Percentiles rank a stretch among this genome's conserved stretches.
Conservation (phyloP, 441 rosid species). For the Pelargonium australe region DNA sequence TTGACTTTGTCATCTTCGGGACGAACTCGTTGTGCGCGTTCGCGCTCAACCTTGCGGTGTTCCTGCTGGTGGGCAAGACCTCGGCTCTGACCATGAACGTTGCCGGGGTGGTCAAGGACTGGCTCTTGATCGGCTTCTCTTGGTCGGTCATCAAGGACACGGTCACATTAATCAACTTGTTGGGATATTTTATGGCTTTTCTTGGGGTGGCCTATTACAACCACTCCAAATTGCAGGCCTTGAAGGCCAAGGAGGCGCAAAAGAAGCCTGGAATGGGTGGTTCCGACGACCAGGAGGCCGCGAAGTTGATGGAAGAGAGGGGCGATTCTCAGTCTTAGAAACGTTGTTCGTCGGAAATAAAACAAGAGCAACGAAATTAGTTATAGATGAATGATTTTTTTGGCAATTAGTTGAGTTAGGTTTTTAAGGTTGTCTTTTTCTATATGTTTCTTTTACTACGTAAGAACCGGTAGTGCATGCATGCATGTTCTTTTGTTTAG, state of each 20-base stretch:
- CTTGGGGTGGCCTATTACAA: slow-evolving; percentile 25
- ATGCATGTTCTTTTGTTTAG: too few species aligned
- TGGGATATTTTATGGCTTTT: slow-evolving; percentile 24
- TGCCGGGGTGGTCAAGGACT: slow-evolving; percentile 95
- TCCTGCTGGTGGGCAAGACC: slow-evolving; percentile 88
- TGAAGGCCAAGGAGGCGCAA: slow-evolving; percentile 51
- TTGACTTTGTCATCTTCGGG: slow-evolving; percentile 75
- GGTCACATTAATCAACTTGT: slow-evolving; percentile 69
- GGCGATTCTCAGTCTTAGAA: slow-evolving; percentile 49
- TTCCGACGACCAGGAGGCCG: slow-evolving; percentile 51
- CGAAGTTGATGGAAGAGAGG: slow-evolving; percentile 73
- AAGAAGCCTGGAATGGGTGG: slow-evolving; percentile 58
- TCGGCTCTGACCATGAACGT: slow-evolving; percentile 96
- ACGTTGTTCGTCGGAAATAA: too few species aligned
- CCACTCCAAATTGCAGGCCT: slow-evolving; percentile 24
- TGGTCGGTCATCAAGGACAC: slow-evolving; percentile 96
- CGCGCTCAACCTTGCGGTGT: slow-evolving; percentile 87
- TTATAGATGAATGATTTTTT: too few species aligned
- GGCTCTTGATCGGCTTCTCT: slow-evolving; percentile 89
- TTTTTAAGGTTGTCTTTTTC: too few species aligned
- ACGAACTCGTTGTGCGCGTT: slow-evolving; percentile 87
- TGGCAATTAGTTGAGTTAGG: too few species aligned
- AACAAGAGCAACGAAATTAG: too few species aligned
- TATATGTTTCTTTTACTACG: too few species aligned
- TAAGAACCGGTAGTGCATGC: too few species aligned